Conservation (phyloP, 179 eudicot genomes). For the Beta corolliflora region DNA sequence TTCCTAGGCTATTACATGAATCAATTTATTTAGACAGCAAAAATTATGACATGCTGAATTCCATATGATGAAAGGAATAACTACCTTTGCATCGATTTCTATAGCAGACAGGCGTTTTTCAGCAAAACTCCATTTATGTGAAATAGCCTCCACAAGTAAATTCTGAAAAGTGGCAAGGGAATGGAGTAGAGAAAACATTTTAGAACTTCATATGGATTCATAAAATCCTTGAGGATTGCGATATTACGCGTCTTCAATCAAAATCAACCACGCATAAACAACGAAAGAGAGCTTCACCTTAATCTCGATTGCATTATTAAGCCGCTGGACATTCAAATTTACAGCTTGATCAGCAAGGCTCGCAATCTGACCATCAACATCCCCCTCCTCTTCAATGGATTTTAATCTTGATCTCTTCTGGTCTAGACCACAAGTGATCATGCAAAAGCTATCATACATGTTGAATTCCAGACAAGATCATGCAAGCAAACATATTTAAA, state of each 20-base stretch:
- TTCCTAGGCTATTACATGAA: not conserved
- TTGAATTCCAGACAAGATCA: conserved; percentile 7
- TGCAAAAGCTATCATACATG: conserved; percentile 11
- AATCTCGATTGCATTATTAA: conserved; percentile 53
- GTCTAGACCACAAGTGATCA: conserved; percentile 37
- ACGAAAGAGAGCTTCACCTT: conserved; percentile 50
- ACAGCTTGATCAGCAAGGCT: conserved; percentile 57
- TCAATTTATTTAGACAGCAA: not conserved
- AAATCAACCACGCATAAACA: conserved; percentile 11
- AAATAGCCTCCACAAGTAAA: conserved; percentile 62
- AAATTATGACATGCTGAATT: not conserved
- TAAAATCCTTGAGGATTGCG: not conserved
- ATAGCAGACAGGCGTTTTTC: conserved; percentile 54
- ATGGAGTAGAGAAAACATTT: not conserved
- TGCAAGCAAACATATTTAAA: conserved; percentile 5
- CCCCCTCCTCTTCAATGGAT: conserved; percentile 58
- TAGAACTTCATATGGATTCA: not conserved
- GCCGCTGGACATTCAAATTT: conserved; percentile 53
- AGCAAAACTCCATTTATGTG: conserved; percentile 64
- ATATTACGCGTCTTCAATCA: not conserved
- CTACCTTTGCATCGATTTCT: conserved; percentile 87
- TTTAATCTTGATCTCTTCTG: conserved; percentile 56
- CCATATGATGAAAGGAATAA: conserved; percentile 8
- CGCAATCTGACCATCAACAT: conserved; percentile 51
- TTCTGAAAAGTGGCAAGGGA: conserved; percentile 46